Base-by-base conservation (phyloP, 345 rosid species). In the Geranium rotundifolium region DNA sequence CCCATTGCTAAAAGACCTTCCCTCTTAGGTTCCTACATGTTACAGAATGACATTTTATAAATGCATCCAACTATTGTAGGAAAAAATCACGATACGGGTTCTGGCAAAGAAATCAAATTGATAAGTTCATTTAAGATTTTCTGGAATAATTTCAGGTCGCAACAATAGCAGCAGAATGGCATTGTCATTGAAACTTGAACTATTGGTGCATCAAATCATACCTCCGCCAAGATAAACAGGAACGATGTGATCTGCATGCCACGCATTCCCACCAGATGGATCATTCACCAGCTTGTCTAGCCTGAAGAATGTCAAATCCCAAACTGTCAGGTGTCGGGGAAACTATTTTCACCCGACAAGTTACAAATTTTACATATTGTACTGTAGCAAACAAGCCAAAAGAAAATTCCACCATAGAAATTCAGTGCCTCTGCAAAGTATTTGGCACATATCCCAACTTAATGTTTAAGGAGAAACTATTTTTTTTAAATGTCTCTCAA, bases 151-250 rank as follows among this genome's bases (percentile, higher is more conserved):
- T 46, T 46, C 14, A 46, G 52, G 52, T 46, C 3, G 52, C 52
- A 9, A 14, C 52, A 46, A 10, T 46, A 46, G 52, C 52, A 46
- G 52, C 52, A 46, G 52, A 46, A 46, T 46, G 52, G 3, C 29
- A 17, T 56, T 56, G 29, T 13, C 4, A 57, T 10, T 57, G 59
- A 7, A 59, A 30, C 7, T 23, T 15, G 37, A 59, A 17, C 1
- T 29, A 59, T 23, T n/a, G 8, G 34, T 61, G n/a, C 16, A 61
- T 14, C 64, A 31, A 17, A 37, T 56, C 63, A 58, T 72, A 92
- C 98, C 98, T 79, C 98, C 98, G 29, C 98, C 98, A 23, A 62
- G 80, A 76, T 84, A 92, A 58, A 89, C 97, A 57, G 98, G 93
- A 73, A 92, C 63, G 49, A 89, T 80, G 67, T 92, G 98, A 79